Evolutionary conservation across 768 basidiomycete species (phyloP).

Genomic region (Auricularia cornea): DNA sequence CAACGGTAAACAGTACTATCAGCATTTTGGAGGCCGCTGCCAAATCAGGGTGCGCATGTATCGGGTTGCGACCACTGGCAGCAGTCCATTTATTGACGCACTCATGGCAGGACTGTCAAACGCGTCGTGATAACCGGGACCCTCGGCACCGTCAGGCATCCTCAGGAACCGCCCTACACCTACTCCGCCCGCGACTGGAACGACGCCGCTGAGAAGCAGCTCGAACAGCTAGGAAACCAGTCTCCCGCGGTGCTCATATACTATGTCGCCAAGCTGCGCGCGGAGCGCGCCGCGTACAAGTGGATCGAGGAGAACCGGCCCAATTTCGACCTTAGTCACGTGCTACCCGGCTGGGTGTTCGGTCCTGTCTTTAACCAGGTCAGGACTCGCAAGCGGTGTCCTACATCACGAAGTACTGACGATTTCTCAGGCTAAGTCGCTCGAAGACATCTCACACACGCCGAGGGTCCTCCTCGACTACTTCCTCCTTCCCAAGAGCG

Average conservation of each 20-base stretch:
- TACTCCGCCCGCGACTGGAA: conserved; percentile 2
- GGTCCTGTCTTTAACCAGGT: no score
- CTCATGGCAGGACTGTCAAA: conserved; percentile 16
- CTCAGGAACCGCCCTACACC: not conserved
- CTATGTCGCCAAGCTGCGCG: conserved; percentile 8
- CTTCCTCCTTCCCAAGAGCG: not conserved
- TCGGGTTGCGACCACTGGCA: conserved; percentile 5
- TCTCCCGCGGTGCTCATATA: conserved; percentile 1
- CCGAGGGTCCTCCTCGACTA: not conserved
- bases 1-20: conserved; percentile 28
- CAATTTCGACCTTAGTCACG: conserved; percentile 6
- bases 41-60: conserved; percentile 1
- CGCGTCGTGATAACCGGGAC: conserved; percentile 27
- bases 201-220: not conserved
- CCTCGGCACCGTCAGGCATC: conserved; percentile 23
- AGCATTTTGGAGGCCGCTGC: conserved; percentile 20
- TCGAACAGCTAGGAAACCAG: not conserved
- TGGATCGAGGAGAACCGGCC: conserved; percentile 12
- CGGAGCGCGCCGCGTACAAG: conserved; percentile 13
- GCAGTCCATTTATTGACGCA: no score
- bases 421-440: not conserved
- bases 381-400: no score
- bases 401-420: not conserved
- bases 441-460: not conserved
- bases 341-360: conserved; percentile 3